Base-by-base conservation (phyloP, 2,329 filamentous ascomycete genomes). In the Monosporascus sp. region DNA sequence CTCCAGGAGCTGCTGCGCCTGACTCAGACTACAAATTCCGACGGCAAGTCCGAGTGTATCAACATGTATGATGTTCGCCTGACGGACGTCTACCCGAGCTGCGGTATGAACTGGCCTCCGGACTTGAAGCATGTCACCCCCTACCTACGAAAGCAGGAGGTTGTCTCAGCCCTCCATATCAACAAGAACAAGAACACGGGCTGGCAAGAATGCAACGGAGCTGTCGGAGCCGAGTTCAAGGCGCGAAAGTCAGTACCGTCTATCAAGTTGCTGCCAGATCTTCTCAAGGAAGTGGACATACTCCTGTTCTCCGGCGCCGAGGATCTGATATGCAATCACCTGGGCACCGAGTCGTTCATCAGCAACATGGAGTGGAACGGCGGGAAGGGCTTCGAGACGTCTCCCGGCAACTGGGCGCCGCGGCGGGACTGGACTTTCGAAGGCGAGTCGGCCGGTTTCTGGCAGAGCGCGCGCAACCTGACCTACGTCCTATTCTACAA, bases 41-140 rank as follows among this genome's bases (percentile, higher is more conserved):
- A 80, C 52, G 77, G 78, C 49, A 69, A 80, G 43, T 64, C 70
- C 18, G 70, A 84, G 64, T 99, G 95, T 70, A 70, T 86, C 68
- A 99, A 99, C 74, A 97, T 97, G 90, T 99, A 99, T 71, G 94
- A 99, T 69, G 81, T 97, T 51, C 89, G 93, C 47, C 79, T 97
- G 47, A 85, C 78, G 58, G 94, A 99, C 70, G 75, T 75, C 7
- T 91, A 83, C 70, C 88, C 89, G 5, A 87, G 86, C 58, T 99
- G 94, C 70, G 94, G 94, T 61, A 96, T 96, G 92, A 93, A 91
- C 74, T 99, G 95, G 95, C 94, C 94, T 35, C 88, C 91, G 59
- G 94, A 99, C 72, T 78, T 99, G 65, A 71, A 72, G 47, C 68
- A 81, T 49, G 82, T 99, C 22, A 89, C 84, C 6, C 90, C 91